Evolutionary conservation across 2,329 filamentous ascomycete genomes (phyloP).

Genomic region (Xylariaceae sp.): DNA sequence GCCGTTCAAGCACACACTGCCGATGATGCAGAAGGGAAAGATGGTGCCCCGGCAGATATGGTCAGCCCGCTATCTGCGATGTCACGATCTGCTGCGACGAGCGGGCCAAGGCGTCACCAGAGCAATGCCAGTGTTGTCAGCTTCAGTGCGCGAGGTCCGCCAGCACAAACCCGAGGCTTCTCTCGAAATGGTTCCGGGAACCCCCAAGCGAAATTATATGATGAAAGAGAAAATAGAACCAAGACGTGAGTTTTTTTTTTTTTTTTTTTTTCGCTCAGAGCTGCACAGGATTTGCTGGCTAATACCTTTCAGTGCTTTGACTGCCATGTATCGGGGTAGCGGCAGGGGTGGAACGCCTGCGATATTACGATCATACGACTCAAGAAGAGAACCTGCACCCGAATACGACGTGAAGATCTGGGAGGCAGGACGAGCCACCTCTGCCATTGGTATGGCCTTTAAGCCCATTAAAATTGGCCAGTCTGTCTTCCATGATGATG

Average conservation of each 20-base stretch:
- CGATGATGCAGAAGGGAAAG: constrained; percentile 78
- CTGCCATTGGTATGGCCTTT: constrained; percentile 85
- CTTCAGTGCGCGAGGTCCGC: constrained; percentile 65
- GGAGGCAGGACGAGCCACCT: constrained; percentile 95
- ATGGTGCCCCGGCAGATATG: constrained; percentile 45
- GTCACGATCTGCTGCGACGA: constrained; percentile 38
- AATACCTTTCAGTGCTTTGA: constrained; percentile 65
- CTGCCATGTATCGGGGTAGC: constrained; percentile 84
- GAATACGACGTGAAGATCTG: constrained; percentile 95
- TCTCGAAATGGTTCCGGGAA: constrained; percentile 67
- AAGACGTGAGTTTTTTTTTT: constrained; percentile 66
- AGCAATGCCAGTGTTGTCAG: constrained; percentile 83
- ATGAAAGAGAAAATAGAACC: constrained; percentile 76
- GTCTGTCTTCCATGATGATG: constrained; percentile 90
- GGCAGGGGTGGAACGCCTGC: constrained; percentile 62
- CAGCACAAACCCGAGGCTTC: constrained; percentile 49
- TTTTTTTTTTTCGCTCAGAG: not conserved
- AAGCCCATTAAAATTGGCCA: constrained; percentile 94
- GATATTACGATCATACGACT: constrained; percentile 90
- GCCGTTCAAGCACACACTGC: constrained; percentile 83
- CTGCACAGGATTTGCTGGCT: constrained; percentile 10
- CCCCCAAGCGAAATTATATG: constrained; percentile 82
- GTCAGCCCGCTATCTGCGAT: constrained; percentile 37
- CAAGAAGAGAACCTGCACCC: constrained; percentile 81
- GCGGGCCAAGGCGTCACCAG: constrained; percentile 53